Base-by-base conservation (phyloP, 2,329 filamentous ascomycete species). In the Parascedosporium putredinis region DNA sequence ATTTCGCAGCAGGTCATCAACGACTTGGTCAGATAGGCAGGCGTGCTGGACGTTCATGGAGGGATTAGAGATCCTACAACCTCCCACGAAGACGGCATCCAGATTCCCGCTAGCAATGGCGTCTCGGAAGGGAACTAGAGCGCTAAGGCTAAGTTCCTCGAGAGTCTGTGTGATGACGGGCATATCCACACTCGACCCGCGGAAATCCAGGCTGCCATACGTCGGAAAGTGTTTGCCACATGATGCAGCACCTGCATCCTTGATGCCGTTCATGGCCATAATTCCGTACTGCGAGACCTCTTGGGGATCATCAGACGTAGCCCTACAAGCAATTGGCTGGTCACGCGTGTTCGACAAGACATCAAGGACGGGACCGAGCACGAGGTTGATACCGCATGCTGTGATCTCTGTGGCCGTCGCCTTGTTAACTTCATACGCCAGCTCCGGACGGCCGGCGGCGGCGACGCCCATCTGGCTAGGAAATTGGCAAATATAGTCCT, bases 171-270 rank as follows among this genome's bases (percentile, higher is more conserved):
- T 96, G 57, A 97, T 96, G 53, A 95, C 93, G 12, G 91, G 91
- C 25, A 97, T 89, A 59, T 96, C 90, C 22, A 94, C 71, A 45
- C 87, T 90, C 4, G 89, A 95, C 10, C 89, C 90, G 2, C 95
- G 78, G 58, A 96, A 95, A 63, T 96, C 90, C 16, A 97, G 73
- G 59, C 95, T 96, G 27, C 91, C 91, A 60, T 96, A 97, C 0
- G 89, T 95, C 3, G 91, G 91, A 58, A 97, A 96, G 64, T 97
- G 91, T 64, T 97, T 97, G 51, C 91, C 91, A 60, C 93, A 89
- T 0, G 88, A 94, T 2, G 84, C 87, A 43, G 96, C 69, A 0
- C 91, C 90, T 9, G 87, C 90, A 63, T 95, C 88, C 58, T 91
- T 89, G 65, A 94, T 95, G 40, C 93, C 93, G 62, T 86, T 90